Conservation (phyloP, 192 early-diverging fungal genomes). For the Neocallimastix lanati region DNA sequence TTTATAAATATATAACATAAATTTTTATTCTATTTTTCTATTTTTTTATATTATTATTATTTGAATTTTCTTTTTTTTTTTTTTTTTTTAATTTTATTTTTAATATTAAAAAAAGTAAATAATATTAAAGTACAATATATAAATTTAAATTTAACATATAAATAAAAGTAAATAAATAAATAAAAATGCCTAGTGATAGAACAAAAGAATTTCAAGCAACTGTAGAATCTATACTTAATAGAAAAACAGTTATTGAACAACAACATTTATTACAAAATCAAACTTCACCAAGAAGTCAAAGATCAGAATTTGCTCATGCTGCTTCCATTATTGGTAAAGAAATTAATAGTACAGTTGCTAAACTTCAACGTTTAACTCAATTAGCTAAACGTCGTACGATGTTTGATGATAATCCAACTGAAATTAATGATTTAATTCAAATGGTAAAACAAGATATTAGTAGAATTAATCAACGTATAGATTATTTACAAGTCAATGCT, state of each 20-base stretch:
- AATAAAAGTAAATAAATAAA: too few species aligned
- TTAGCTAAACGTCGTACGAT: constrained; percentile 90
- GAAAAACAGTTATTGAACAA: neutral
- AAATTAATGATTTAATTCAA: constrained; percentile 86
- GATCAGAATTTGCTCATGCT: neutral
- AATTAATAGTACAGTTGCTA: neutral
- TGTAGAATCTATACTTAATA: neutral
- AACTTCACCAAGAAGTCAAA: neutral
- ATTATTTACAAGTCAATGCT: constrained; percentile 54
- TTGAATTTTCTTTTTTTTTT: too few species aligned
- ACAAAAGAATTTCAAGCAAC: neutral
- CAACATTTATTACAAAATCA: neutral
- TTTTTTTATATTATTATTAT: too few species aligned
- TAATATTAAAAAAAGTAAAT: too few species aligned
- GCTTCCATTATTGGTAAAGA: neutral
- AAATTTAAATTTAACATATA: too few species aligned
- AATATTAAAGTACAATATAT: too few species aligned
- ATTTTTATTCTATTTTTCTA: too few species aligned
- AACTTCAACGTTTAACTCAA: neutral
- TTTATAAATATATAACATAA: too few species aligned
- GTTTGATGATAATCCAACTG: constrained; percentile 89
- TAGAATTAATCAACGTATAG: constrained; percentile 82
- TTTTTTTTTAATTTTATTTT: too few species aligned
- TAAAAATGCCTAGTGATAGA: neutral
- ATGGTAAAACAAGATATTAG: constrained; percentile 94